Percentiles rank a stretch among this genome's conserved stretches.
Evolutionary conservation across 257 asterid species (phyloP).

Genomic region (Forsythia viridissima): DNA sequence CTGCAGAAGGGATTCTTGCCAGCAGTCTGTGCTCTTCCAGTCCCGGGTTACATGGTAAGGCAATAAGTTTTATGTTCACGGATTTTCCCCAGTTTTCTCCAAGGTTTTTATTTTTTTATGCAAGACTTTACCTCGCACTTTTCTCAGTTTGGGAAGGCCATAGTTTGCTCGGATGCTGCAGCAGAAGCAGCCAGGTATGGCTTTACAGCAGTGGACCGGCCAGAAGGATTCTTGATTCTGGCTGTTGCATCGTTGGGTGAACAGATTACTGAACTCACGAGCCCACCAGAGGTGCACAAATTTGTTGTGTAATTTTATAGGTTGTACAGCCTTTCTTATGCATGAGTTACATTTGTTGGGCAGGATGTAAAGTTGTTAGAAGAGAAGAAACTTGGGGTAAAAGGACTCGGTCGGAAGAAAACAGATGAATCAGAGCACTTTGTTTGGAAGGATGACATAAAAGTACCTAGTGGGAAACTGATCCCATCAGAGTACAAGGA

Average conservation of each 20-base stretch:
- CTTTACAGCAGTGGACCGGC: constrained; percentile 79
- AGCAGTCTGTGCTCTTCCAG: constrained; percentile 66
- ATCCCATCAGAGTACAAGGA: constrained; percentile 56
- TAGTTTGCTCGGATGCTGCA: constrained; percentile 89
- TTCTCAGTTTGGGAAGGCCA: constrained; percentile 79
- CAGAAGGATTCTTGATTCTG: constrained; percentile 78
- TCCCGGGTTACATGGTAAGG: constrained; percentile 82
- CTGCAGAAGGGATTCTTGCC: constrained; percentile 83
- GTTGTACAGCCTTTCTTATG: not conserved
- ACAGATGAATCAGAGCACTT: constrained; percentile 83
- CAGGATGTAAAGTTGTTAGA: constrained; percentile 56
- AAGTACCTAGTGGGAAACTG: constrained; percentile 75
- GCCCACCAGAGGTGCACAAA: constrained; percentile 43
- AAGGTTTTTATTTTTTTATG: not conserved
- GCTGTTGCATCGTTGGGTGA: constrained; percentile 81
- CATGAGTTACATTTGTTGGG: too few relatives aligned
- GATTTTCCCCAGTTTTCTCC: not conserved
- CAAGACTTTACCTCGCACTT: not conserved
- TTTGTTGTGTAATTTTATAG: not conserved
- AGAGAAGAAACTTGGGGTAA: constrained; percentile 61
- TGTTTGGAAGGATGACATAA: constrained; percentile 70
- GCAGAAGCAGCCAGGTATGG: constrained; percentile 95
- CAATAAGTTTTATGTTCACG: not conserved
- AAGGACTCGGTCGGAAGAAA: constrained; percentile 65
- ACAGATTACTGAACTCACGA: constrained; percentile 36